A percentile compares a stretch with the other conserved stretches of the same genome.
Evolutionary conservation across 2,329 filamentous ascomycete species (phyloP).

Genomic region (Colletotrichum filicis): DNA sequence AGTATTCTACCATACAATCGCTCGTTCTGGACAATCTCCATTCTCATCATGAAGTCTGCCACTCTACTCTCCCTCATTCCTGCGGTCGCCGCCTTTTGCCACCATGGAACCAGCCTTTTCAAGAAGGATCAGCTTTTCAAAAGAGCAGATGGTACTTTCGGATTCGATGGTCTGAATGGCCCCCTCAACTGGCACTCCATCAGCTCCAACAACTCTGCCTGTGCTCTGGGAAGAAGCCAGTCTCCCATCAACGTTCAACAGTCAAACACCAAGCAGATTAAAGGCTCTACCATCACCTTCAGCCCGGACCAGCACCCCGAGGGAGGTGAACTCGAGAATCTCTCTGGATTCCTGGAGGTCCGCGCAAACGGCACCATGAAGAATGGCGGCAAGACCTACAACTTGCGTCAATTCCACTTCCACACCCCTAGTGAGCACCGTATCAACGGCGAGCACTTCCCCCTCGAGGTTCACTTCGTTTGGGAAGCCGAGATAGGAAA

Average conservation of each 20-base stretch:
- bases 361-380: slow-evolving; percentile 58
- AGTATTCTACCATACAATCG: not conserved
- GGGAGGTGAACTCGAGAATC: slow-evolving; percentile 59
- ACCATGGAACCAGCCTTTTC: slow-evolving; percentile 50
- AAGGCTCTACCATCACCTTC: slow-evolving; percentile 46
- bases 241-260: slow-evolving; percentile 65
- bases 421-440: slow-evolving; percentile 70
- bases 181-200: slow-evolving; percentile 65
- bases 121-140: slow-evolving; percentile 37
- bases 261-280: slow-evolving; percentile 33
- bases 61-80: slow-evolving; percentile 36
- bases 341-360: slow-evolving; percentile 63
- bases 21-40: not conserved
- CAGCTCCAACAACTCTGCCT: slow-evolving; percentile 55
- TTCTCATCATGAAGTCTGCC: slow-evolving; percentile 38
- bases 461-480: slow-evolving; percentile 57
- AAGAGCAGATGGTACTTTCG: slow-evolving; percentile 45
- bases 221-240: slow-evolving; percentile 60
- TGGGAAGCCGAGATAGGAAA: slow-evolving; percentile 45
- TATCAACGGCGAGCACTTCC: slow-evolving; percentile 54
- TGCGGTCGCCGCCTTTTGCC: slow-evolving; percentile 41
- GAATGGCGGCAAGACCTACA: slow-evolving; percentile 52
- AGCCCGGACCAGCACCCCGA: slow-evolving; percentile 48
- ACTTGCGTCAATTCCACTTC: slow-evolving; percentile 67
- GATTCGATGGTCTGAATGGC: slow-evolving; percentile 54